Percentiles rank a stretch among this genome's conserved stretches.
Evolutionary conservation across 1,284 basidiomycete species (phyloP).

Genomic region (Cerrena zonata): DNA sequence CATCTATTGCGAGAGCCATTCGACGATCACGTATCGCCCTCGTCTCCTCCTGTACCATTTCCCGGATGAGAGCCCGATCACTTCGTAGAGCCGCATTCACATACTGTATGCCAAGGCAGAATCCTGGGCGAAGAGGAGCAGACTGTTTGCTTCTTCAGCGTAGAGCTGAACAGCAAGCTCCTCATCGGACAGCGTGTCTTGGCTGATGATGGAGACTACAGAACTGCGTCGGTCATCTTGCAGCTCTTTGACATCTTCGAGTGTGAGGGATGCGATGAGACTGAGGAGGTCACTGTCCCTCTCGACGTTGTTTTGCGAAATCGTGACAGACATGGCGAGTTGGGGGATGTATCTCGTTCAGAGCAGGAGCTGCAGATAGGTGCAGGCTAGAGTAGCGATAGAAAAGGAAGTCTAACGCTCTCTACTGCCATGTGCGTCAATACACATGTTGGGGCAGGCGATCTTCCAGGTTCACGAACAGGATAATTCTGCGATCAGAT

Average conservation of each 20-base stretch:
- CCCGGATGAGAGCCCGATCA: slow-evolving; percentile 23
- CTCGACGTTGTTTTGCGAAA: too few relatives aligned
- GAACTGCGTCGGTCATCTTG: slow-evolving; percentile 37
- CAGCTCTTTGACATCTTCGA: slow-evolving; percentile 37
- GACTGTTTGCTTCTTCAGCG: slow-evolving; percentile 31
- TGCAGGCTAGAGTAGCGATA: too few relatives aligned
- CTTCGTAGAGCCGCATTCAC: slow-evolving; percentile 29
- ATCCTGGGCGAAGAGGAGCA: slow-evolving; percentile 32
- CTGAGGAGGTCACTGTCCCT: slow-evolving; percentile 2
- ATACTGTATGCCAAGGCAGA: slow-evolving; percentile 33
- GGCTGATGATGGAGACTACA: slow-evolving; percentile 19
- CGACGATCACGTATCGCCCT: slow-evolving; percentile 31
- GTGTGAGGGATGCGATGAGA: slow-evolving; percentile 7
- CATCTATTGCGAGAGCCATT: slow-evolving; percentile 30
- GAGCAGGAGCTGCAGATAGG: too few relatives aligned
- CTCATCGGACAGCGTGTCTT: slow-evolving; percentile 36
- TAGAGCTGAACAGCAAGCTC: slow-evolving; percentile 45
- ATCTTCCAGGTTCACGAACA: too few relatives aligned
- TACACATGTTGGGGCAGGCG: too few relatives aligned
- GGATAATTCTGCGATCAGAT: too few relatives aligned
- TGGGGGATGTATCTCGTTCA: too few relatives aligned
- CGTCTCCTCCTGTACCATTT: slow-evolving; percentile 25
- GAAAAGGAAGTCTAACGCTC: too few relatives aligned
- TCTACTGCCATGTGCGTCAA: too few relatives aligned
- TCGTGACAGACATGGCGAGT: too few relatives aligned